These are phyloP conservation scores for Pleurotus sapidus DNA, from an alignment of 768 basidiomycete genomes.

Conservation along the genomic window DNA sequence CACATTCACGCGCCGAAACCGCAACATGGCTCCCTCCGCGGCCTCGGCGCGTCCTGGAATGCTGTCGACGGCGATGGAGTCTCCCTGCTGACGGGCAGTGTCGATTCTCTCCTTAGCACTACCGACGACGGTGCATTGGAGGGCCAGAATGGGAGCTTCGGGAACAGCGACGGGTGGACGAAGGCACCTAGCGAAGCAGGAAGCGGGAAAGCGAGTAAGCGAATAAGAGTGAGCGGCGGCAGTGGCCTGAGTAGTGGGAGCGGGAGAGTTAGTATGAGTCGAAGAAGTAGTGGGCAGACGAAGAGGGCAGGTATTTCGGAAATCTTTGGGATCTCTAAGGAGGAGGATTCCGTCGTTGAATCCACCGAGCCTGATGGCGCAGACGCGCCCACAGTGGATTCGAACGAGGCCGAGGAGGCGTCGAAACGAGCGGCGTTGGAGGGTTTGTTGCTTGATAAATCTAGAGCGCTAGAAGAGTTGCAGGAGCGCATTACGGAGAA, in stretches of 20 bases:
- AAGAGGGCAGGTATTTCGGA: neutral
- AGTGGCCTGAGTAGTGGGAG: neutral
- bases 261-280: neutral
- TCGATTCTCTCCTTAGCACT: neutral
- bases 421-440: neutral
- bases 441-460: neutral
- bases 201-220: neutral
- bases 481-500: neutral
- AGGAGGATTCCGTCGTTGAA: neutral
- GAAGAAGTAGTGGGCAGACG: neutral
- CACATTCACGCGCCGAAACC: constrained; percentile 1
- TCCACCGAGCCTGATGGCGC: neutral
- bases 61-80: constrained; percentile 1
- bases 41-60: constrained; percentile 6
- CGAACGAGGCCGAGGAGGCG: neutral
- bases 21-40: constrained; percentile 1
- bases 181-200: neutral
- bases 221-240: neutral
- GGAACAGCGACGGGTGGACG: neutral
- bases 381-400: neutral
- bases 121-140: neutral
- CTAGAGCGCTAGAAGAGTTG: neutral
- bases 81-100: neutral
- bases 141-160: neutral
- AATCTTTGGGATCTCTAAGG: neutral